A percentile compares a stretch with the other conserved stretches of the same genome.
phyloP scores from a whole-genome alignment of 768 basidiomycete genomes.

The Hygrophoropsis aurantiaca region DNA sequence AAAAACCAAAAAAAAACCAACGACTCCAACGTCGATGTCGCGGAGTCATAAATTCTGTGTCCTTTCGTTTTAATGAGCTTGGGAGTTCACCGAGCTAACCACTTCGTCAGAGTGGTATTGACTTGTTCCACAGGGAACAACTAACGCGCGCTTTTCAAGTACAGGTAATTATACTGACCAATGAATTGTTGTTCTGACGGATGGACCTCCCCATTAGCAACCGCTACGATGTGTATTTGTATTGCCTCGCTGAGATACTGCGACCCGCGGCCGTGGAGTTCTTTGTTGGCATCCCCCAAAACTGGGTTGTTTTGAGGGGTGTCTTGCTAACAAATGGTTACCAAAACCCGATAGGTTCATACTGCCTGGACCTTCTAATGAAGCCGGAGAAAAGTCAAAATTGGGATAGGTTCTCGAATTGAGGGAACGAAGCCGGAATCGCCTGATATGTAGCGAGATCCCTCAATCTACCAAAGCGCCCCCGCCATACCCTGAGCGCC shows the following conservation, averaged over 20 bases:
- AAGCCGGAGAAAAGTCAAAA: constrained; percentile 22
- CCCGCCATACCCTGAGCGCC: constrained; percentile 17
- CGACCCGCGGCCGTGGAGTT: background rate
- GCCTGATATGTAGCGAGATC: constrained; percentile 6
- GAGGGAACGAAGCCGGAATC: constrained; percentile 16
- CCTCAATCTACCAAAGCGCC: constrained; percentile 9
- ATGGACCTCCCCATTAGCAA: too few relatives aligned
- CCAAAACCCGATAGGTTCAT: constrained; percentile 20
- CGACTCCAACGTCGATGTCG: too few relatives aligned
- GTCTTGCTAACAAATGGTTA: constrained; percentile 16
- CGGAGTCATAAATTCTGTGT: too few relatives aligned
- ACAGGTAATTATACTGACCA: constrained; percentile 27
- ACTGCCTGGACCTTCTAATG: constrained; percentile 30
- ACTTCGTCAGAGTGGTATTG: too few relatives aligned
- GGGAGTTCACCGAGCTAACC: too few relatives aligned
- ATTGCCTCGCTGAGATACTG: constrained; percentile 22
- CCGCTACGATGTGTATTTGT: constrained; percentile 10
- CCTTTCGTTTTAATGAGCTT: too few relatives aligned
- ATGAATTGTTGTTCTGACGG: constrained; percentile 9
- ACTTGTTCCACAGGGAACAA: too few relatives aligned
- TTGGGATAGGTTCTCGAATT: constrained; percentile 27
- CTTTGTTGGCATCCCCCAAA: background rate
- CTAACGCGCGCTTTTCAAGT: too few relatives aligned
- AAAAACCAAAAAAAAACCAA: too few relatives aligned
- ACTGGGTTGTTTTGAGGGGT: constrained; percentile 20